Percentiles rank a stretch among this genome's conserved stretches.
These are phyloP conservation scores for Ustilago sp. DNA, from an alignment of 1,284 basidiomycete genomes.

Conservation along the genomic window DNA sequence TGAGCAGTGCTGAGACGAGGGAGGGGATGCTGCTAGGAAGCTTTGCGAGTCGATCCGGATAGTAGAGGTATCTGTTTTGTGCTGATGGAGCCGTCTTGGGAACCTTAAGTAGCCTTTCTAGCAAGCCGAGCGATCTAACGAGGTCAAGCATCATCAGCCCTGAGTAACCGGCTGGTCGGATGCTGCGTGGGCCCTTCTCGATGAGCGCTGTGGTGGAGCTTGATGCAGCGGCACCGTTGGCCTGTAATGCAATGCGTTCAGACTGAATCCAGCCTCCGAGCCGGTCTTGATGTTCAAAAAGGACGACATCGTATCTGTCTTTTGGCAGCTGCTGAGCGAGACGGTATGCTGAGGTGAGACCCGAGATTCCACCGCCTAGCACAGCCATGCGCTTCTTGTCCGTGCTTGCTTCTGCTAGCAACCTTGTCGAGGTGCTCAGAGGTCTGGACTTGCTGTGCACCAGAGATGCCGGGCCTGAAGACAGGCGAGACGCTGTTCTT, in stretches of 20 bases:
- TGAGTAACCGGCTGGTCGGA: constrained; percentile 59
- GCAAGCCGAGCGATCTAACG: constrained; percentile 79
- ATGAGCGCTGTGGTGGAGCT: constrained; percentile 46
- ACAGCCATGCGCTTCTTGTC: constrained; percentile 72
- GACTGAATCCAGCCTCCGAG: constrained; percentile 87
- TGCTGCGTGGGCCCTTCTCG: constrained; percentile 63
- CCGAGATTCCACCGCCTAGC: constrained; percentile 84
- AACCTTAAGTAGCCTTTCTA: constrained; percentile 76
- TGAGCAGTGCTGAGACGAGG: constrained; percentile 63
- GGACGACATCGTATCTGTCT: constrained; percentile 72
- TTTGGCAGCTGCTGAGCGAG: constrained; percentile 77
- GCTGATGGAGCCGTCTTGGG: constrained; percentile 78
- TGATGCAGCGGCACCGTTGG: neutral
- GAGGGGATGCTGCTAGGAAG: constrained; percentile 73
- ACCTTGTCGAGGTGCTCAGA: constrained; percentile 17
- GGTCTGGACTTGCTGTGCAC: neutral
- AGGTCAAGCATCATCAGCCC: constrained; percentile 76
- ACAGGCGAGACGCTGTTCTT: constrained; percentile 29
- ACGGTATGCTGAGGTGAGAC: constrained; percentile 83
- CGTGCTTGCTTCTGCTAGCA: constrained; percentile 14
- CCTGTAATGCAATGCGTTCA: constrained; percentile 72
- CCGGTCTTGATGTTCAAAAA: constrained; percentile 77
- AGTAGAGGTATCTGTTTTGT: constrained; percentile 79
- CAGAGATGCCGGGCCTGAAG: neutral
- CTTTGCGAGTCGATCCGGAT: constrained; percentile 73